A percentile compares a stretch with the other conserved stretches of the same genome.
These are phyloP conservation scores for Phoma herbarum DNA, from an alignment of 2,329 filamentous ascomycete genomes.

Conservation along the genomic window DNA sequence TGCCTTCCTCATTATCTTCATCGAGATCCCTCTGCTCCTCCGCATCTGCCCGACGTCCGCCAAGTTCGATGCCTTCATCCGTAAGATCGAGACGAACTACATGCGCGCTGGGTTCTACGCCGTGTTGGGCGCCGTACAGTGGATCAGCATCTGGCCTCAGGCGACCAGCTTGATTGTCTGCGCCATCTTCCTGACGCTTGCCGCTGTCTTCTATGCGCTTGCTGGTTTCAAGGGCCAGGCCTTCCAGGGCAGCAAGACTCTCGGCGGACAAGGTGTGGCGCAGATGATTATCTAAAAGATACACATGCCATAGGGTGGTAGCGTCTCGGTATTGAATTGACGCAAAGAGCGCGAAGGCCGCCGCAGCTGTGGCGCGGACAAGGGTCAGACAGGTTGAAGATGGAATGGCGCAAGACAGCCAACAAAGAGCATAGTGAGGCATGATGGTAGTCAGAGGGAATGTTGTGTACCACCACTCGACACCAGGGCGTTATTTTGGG, in stretches of 20 bases:
- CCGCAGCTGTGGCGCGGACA: neutral
- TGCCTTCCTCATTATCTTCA: slow-evolving; percentile 61
- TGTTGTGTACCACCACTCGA: slow-evolving; percentile 40
- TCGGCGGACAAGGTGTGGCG: slow-evolving; percentile 90
- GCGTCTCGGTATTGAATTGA: neutral
- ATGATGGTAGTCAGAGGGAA: slow-evolving; percentile 4
- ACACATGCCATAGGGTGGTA: neutral
- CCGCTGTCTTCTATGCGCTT: slow-evolving; percentile 80
- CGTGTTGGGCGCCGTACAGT: slow-evolving; percentile 83
- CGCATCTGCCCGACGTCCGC: slow-evolving; percentile 96
- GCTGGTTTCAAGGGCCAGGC: slow-evolving; percentile 84
- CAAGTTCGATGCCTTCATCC: slow-evolving; percentile 88
- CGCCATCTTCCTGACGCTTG: slow-evolving; percentile 80
- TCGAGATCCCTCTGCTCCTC: slow-evolving; percentile 87
- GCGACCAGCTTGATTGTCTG: slow-evolving; percentile 83
- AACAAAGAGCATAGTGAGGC: neutral
- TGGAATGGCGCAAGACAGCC: neutral
- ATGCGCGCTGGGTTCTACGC: slow-evolving; percentile 90
- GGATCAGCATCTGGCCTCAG: slow-evolving; percentile 73
- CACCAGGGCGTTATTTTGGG: slow-evolving; percentile 42
- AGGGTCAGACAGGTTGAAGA: neutral
- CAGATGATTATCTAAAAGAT: slow-evolving; percentile 84
- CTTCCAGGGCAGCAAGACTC: slow-evolving; percentile 92
- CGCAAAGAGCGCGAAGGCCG: neutral
- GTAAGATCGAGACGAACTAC: slow-evolving; percentile 93